Percentiles rank a stretch among this genome's conserved stretches.
phyloP scores from a whole-genome alignment of 768 basidiomycete genomes.

The Mycena venus region DNA sequence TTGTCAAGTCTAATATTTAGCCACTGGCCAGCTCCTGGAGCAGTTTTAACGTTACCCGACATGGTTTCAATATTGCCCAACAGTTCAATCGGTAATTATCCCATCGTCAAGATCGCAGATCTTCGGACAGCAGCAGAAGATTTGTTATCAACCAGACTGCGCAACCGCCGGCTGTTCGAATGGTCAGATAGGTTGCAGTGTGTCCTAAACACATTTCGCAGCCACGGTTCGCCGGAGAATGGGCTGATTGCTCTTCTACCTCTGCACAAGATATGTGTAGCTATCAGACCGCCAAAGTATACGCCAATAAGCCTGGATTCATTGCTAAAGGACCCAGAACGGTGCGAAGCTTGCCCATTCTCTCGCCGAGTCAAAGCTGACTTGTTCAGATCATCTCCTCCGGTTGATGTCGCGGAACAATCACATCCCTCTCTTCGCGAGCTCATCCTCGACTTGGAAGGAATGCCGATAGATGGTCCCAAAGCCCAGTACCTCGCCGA shows the following conservation, averaged over 20 bases:
- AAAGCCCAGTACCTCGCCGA: slow-evolving; percentile 1
- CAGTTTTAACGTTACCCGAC: neutral
- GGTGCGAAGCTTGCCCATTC: neutral
- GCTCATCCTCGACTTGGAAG: neutral
- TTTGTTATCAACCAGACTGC: neutral
- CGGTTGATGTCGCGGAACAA: neutral
- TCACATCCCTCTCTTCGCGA: neutral
- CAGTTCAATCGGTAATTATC: neutral
- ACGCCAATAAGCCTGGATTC: neutral
- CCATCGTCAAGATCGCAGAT: neutral
- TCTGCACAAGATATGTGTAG: neutral
- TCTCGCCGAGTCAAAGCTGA: neutral
- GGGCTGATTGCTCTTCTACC: neutral
- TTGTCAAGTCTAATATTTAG: neutral
- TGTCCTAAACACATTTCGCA: neutral
- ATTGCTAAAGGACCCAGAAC: neutral
- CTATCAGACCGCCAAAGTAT: neutral
- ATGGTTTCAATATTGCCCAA: neutral
- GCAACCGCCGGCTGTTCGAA: slow-evolving; percentile 11
- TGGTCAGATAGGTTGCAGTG: neutral
- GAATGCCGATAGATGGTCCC: neutral
- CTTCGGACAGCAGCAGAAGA: neutral
- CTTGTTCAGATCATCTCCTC: neutral
- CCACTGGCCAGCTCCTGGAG: slow-evolving; percentile 2
- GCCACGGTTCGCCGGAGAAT: neutral